Base-by-base conservation (phyloP, 257 asterid species). In the Ilex asprella region DNA sequence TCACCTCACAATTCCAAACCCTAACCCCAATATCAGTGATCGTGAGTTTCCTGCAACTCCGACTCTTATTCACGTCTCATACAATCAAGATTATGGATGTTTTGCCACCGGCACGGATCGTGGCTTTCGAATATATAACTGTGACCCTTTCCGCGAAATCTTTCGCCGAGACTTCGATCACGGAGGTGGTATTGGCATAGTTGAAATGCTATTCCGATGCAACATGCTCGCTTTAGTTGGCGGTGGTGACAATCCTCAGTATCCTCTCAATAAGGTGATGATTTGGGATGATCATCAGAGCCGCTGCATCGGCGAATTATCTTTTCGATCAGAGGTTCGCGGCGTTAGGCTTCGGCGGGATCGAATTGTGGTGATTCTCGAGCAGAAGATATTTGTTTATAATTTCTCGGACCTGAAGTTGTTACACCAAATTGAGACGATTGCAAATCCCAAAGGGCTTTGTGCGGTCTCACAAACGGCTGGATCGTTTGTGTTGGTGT, bases 341-440 rank as follows among this genome's bases (percentile, higher is more conserved):
- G 35, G 68, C 65, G 75, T 74, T 14, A 70, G 78, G 35, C 69
- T 74, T 47, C 39, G 72, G 39, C 30, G 39, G 12, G 74, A 74
- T 5, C 44, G 59, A 21, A 66, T 75, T 16, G 73, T 75, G 5
- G 76, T 59, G 27, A 70, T 70, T 12, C 10, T 67, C 64, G 2
- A 46, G 60, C 73, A 70, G 46, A 66, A 66, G 52, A 16, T 75
- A 1, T 55, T 13, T 21, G 76, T 75, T 13, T 70, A 66, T 39
- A 56, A 67, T 58, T 59, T 66, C 11, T 30, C 60, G 10, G 55
- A 58, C 51, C 58, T 70, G 13, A 44, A 30, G 43, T 13, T 65
- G 67, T n/a, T 70, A 10, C 69, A 52, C 56, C 58, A 64, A 65
- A 74, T 73, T 14, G 78, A 73, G 56, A 73, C 78, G 2, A 13